Evolutionary conservation across 1,284 basidiomycete species (phyloP), one percentile per base, ranked within the genome.

Genomic region (Pholiota adiposa): DNA sequence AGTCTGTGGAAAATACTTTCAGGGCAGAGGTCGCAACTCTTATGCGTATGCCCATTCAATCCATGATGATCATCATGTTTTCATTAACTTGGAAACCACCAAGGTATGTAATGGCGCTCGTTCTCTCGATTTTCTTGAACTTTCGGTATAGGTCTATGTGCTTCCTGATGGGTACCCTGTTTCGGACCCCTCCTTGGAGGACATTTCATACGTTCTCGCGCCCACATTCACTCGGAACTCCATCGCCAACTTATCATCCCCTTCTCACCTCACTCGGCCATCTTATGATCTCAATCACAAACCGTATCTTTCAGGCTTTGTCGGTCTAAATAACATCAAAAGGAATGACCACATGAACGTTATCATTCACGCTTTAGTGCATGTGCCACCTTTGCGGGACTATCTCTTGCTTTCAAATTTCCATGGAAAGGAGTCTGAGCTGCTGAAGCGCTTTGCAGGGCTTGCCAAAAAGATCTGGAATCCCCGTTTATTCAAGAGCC

Each of bases 1-100:
- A 50, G 96, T 99, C 11, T 98, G 96, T 73, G 97, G 97, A 56
- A 98, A 97, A 76, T 99, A 98, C 77, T 99, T 98, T 71, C 97
- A 99, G 81, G 97, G 97, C 4, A 84, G 97, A 67, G 96, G 97
- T 18, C 88, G 90, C 63, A 92, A 85, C 46, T 96, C 94, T 54
- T 96, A 95, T 73, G 97, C 97, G 25, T 99, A 97, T 76, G 87
- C 95, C 11, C 97, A 99, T 77, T 93, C 95, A 38, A 97, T 99
- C 66, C 93, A 97, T 69, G 95, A 98, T 62, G 96, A 97, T 74
- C 97, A 99, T 73, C 95, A 98, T 69, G 97, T 99, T 51, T 99
- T 95, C 81, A 94, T 99, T 70, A 96, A 98, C 73, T 84, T 99
- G 16, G 90, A 93, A 65, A 94, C 94, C 1, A 90, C 92, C 60